Evolutionary conservation across 2,329 filamentous ascomycete species (phyloP).

Genomic region (Sclerotinia nivalis): DNA sequence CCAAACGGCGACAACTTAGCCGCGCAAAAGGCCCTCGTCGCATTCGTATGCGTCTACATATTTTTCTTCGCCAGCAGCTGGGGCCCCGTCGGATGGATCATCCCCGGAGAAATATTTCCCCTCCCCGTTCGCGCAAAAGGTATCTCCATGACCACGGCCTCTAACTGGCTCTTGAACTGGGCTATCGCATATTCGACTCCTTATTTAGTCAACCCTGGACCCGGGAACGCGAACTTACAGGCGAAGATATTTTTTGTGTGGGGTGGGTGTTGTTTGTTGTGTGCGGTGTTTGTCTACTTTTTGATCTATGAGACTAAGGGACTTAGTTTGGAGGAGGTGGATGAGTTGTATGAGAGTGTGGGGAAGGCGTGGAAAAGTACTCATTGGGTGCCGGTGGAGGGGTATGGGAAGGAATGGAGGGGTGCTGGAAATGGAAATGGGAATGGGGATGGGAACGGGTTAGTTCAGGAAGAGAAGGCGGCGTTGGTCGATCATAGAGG

Average conservation of each 20-base stretch:
- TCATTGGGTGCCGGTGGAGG: conserved; percentile 15
- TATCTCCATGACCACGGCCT: conserved; percentile 80
- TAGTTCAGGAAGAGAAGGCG: neutral
- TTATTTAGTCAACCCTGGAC: conserved; percentile 58
- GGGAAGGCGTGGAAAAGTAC: conserved; percentile 14
- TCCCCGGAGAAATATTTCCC: conserved; percentile 88
- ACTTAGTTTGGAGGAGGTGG: conserved; percentile 69
- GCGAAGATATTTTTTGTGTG: conserved; percentile 53
- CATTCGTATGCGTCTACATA: conserved; percentile 61
- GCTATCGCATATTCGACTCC: conserved; percentile 68
- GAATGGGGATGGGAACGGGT: neutral
- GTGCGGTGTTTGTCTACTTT: conserved; percentile 56
- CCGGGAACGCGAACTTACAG: conserved; percentile 42
- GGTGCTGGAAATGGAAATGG: neutral
- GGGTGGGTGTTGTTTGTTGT: conserved; percentile 56
- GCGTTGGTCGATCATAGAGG: neutral
- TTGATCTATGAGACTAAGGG: conserved; percentile 69
- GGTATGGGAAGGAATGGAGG: neutral
- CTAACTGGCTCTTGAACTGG: conserved; percentile 88
- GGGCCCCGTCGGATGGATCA: conserved; percentile 61
- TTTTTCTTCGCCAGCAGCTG: conserved; percentile 24
- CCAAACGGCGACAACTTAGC: conserved; percentile 44
- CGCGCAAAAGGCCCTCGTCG: conserved; percentile 48
- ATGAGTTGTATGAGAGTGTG: conserved; percentile 53
- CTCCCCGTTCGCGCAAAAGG: conserved; percentile 67